phyloP scores from a whole-genome alignment of 148 eudicot genomes.

The Chenopodium album region DNA sequence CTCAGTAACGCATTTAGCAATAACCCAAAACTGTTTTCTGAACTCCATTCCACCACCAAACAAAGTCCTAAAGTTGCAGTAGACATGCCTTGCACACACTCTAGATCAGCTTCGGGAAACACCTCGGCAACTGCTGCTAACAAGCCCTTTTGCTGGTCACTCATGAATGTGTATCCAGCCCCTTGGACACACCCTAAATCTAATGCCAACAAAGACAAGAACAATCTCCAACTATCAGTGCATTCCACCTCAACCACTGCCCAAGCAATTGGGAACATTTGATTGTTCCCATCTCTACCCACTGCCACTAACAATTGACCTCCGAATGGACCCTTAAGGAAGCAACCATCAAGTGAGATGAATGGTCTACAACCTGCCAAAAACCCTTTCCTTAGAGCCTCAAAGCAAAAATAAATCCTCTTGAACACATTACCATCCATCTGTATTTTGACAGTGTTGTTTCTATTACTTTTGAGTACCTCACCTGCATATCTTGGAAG shows the following conservation, averaged over 20 bases:
- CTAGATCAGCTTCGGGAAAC: not conserved
- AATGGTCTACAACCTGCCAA: not conserved
- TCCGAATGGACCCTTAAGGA: not conserved
- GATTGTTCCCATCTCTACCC: not conserved
- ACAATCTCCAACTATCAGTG: too few relatives aligned
- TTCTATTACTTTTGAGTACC: not conserved
- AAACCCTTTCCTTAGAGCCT: not conserved
- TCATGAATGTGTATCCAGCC: not conserved
- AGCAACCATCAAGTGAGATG: constrained; percentile 13
- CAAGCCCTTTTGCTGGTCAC: constrained; percentile 12
- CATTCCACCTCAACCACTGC: too few relatives aligned
- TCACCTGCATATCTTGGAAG: constrained; percentile 3
- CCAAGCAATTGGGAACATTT: not conserved
- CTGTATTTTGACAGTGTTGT: not conserved
- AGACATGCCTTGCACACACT: constrained; percentile 8
- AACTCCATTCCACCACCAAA: not conserved
- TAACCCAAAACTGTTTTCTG: not conserved
- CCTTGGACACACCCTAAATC: too few relatives aligned
- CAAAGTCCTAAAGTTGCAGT: not conserved
- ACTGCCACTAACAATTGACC: not conserved
- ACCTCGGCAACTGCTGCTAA: not conserved
- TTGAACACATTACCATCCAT: not conserved
- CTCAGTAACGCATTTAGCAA: not conserved
- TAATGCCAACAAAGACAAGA: too few relatives aligned
- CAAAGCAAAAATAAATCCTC: constrained; percentile 10